A percentile compares a stretch with the other conserved stretches of the same genome.
phyloP scores from a whole-genome alignment of 345 rosid genomes.

The Triadica sebifera region DNA sequence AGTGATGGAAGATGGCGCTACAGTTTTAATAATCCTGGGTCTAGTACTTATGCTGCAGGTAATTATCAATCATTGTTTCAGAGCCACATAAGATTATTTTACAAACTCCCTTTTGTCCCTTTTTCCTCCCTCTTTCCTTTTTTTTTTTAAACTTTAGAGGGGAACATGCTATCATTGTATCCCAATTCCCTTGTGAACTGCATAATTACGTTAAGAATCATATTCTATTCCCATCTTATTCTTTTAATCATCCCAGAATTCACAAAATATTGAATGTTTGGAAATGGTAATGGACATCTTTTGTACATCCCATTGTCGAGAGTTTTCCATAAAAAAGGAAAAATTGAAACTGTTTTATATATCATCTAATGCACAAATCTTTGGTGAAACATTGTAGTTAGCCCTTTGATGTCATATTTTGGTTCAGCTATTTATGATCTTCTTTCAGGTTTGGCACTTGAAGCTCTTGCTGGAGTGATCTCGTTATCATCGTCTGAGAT shows the following conservation, averaged over 20 bases:
- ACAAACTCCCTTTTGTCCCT: background rate
- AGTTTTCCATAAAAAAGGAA: background rate
- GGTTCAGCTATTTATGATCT: slow-evolving; percentile 8
- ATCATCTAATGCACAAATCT: background rate
- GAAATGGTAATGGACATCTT: background rate
- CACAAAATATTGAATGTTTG: too few species aligned
- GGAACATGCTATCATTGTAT: background rate
- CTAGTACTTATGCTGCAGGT: slow-evolving; percentile 96
- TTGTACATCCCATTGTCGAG: background rate
- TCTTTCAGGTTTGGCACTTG: slow-evolving; percentile 77
- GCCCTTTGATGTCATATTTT: background rate
- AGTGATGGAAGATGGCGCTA: slow-evolving; percentile 94
- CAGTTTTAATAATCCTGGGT: slow-evolving; percentile 70
- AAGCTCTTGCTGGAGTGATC: slow-evolving; percentile 82
- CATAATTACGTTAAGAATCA: background rate
- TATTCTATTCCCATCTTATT: background rate
- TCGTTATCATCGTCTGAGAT: slow-evolving; percentile 73
- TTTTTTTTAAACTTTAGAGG: background rate
- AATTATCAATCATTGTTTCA: slow-evolving; percentile 19
- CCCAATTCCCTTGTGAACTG: background rate
- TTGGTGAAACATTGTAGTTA: background rate
- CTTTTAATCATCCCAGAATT: background rate
- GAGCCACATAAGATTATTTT: background rate
- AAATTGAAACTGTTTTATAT: background rate
- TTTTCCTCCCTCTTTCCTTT: background rate